phyloP scores from a whole-genome alignment of 2,329 filamentous ascomycete species.

The Ophiosphaerella narmari region DNA sequence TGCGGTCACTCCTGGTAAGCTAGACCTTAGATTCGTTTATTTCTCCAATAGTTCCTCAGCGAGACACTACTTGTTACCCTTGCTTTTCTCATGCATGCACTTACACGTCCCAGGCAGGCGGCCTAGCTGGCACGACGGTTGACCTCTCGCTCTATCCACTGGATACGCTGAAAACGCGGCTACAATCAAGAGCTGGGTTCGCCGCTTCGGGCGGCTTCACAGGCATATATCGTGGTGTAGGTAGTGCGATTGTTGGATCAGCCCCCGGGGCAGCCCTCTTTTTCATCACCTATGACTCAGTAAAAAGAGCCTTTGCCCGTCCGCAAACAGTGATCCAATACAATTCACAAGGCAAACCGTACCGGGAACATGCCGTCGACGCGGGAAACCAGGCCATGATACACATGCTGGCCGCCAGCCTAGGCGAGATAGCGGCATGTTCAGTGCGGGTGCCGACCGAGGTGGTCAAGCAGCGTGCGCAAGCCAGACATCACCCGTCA shows the following conservation, averaged over 20 bases:
- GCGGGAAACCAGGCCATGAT: conserved; percentile 39
- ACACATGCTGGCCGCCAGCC: conserved; percentile 83
- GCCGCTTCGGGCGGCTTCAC: conserved; percentile 83
- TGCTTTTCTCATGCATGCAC: background rate
- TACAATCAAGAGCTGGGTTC: conserved; percentile 81
- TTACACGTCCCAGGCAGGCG: conserved; percentile 67
- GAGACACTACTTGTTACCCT: background rate
- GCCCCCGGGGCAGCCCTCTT: conserved; percentile 95
- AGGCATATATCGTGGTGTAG: conserved; percentile 91
- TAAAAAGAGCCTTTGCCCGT: conserved; percentile 52
- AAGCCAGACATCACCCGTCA: conserved; percentile 79
- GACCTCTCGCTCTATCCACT: conserved; percentile 96
- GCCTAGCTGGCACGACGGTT: conserved; percentile 90
- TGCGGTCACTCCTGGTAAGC: conserved; percentile 53
- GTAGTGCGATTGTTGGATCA: conserved; percentile 85
- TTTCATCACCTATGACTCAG: conserved; percentile 90
- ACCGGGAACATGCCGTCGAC: conserved; percentile 14
- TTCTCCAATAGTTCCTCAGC: background rate
- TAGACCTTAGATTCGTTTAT: background rate
- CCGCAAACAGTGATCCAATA: conserved; percentile 13
- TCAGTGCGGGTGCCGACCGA: conserved; percentile 92
- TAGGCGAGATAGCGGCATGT: conserved; percentile 92
- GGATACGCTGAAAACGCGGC: conserved; percentile 97
- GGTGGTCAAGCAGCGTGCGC: conserved; percentile 94
- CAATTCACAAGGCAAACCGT: conserved; percentile 37